These are phyloP conservation scores for Agastache rugosa DNA, from an alignment of 257 asterid species.

Conservation along the genomic window DNA sequence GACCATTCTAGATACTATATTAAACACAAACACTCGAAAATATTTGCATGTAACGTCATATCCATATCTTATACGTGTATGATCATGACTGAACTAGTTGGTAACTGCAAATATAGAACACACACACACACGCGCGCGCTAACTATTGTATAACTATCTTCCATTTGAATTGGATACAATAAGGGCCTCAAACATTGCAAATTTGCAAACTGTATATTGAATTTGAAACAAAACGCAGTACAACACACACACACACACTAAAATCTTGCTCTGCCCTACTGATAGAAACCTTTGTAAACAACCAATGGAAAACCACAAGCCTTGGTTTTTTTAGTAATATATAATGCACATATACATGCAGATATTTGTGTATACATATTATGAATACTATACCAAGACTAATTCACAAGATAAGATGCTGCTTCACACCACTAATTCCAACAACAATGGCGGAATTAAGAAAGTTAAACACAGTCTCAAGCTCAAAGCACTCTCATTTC, in stretches of 20 bases:
- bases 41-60: not conserved
- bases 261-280: not conserved
- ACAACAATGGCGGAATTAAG: not conserved
- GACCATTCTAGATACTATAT: not conserved
- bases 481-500: not conserved
- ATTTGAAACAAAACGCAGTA: not conserved
- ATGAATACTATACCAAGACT: no score
- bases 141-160: not conserved
- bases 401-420: not conserved
- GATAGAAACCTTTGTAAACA: not conserved
- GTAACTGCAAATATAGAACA: not conserved
- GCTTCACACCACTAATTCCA: not conserved
- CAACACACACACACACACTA: not conserved
- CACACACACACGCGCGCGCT: no score
- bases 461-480: not conserved
- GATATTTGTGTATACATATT: not conserved
- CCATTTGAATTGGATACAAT: not conserved
- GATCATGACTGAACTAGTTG: not conserved
- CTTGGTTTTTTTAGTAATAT: not conserved
- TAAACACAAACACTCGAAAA: not conserved
- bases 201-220: not conserved
- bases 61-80: not conserved
- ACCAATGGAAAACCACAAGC: conserved; percentile 10
- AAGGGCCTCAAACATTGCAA: not conserved
- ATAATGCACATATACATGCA: not conserved